Base-by-base conservation (phyloP, 768 basidiomycete species). In the Tulasnella sp. region DNA sequence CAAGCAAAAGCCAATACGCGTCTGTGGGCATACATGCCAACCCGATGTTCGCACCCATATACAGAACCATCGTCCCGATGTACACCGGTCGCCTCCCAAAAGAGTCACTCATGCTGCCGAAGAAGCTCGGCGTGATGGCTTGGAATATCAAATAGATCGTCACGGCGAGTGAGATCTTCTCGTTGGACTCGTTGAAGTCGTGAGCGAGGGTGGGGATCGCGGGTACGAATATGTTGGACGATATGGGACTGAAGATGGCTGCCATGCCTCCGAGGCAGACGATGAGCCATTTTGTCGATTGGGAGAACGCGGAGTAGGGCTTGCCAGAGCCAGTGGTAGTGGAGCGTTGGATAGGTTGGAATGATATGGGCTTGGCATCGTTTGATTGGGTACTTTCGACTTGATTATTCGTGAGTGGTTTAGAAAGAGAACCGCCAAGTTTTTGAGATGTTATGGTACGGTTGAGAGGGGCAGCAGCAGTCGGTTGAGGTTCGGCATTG, bases 161-260 rank as follows among this genome's bases (percentile, higher is more conserved):
- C 8, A 71, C 64, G 1, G 70, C 67, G 27, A 70, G 60, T 54
- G 66, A 68, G 49, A 71, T 70, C 3, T 63, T 56, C 44, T 65
- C 63, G 49, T 63, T 64, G 5, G 64, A 62, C 11, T 62, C 59
- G 42, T 63, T 43, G 54, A 71, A 70, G 4, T 65, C 68, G 2
- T 49, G 30, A 4, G 67, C 63, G 10, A 71, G 51, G 1, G 66
- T 60, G 0, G 70, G 70, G 8, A 71, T 67, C 15, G 68, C 69
- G 1, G 70, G 70, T 15, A 69, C 67, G 55, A 66, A 70, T 51
- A 71, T 70, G 48, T 66, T 67, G 5, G 66, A 62, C 0, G 67
- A 68, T 2, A 71, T 67, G 19, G 69, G 68, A n/a, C 53, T 56
- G 45, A 49, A 29, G 19, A 22, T n/a, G 19, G 31, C 53, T 21